Evolutionary conservation across 2,329 filamentous ascomycete species (phyloP).

Genomic region (Rhinocladiella mackenziei): DNA sequence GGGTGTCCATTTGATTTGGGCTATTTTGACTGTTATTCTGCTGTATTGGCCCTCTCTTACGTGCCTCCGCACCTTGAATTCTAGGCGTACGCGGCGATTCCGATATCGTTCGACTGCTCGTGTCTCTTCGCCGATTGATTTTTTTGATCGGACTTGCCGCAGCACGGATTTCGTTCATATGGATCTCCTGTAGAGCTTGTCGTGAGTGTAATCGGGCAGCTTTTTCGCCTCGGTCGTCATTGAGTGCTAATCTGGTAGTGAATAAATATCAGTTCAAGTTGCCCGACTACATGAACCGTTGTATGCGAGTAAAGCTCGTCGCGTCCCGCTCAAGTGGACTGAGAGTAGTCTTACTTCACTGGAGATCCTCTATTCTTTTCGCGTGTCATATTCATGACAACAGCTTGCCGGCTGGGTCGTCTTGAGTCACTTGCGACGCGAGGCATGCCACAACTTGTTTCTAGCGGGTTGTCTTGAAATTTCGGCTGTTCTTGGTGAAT

Average conservation of each 20-base stretch:
- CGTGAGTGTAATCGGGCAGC: constrained; percentile 81
- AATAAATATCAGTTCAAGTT: background rate
- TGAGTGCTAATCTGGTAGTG: constrained; percentile 73
- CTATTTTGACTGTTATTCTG: constrained; percentile 9
- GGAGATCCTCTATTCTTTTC: constrained; percentile 43
- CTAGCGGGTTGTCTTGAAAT: no score
- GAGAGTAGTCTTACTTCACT: constrained; percentile 43
- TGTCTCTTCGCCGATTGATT: constrained; percentile 48
- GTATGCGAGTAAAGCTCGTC: no score
- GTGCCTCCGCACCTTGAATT: constrained; percentile 38
- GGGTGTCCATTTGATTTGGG: constrained; percentile 21
- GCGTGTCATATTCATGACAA: constrained; percentile 27
- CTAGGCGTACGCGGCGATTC: constrained; percentile 52
- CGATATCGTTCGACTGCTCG: constrained; percentile 52
- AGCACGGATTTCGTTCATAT: constrained; percentile 86
- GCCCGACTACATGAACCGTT: no score
- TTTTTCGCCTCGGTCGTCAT: constrained; percentile 92
- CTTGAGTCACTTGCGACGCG: constrained; percentile 17
- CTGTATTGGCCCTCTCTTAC: constrained; percentile 13
- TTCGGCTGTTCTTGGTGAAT: no score
- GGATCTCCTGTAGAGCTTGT: constrained; percentile 81
- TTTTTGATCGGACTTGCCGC: constrained; percentile 70
- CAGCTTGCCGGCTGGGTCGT: constrained; percentile 16
- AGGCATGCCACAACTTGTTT: no score
- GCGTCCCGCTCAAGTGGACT: background rate